Conservation (phyloP, 2,329 filamentous ascomycete genomes). For the Cytospora schulzeri region DNA sequence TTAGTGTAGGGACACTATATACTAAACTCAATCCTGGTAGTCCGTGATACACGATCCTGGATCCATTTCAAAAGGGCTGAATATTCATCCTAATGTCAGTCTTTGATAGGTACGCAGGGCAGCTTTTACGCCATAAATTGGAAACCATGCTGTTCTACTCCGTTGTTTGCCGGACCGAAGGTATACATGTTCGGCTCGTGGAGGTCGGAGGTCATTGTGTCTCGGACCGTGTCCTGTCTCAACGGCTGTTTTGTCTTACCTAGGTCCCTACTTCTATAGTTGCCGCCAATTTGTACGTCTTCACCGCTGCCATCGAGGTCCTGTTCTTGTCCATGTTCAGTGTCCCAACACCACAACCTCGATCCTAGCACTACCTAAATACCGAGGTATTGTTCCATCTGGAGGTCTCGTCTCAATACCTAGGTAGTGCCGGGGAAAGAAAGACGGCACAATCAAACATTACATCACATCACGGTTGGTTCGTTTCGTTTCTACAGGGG, state of each 20-base stretch:
- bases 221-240: not conserved
- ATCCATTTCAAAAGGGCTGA: too few relatives aligned
- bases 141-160: slow-evolving; percentile 25
- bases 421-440: not conserved
- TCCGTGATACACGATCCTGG: too few relatives aligned
- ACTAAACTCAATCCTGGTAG: too few relatives aligned
- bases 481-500: slow-evolving; percentile 36
- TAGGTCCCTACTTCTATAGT: not conserved
- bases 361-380: not conserved
- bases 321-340: too few relatives aligned
- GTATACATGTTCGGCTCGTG: slow-evolving; percentile 35
- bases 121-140: slow-evolving; percentile 11
- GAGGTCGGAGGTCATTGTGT: too few relatives aligned
- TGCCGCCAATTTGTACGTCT: slow-evolving; percentile 8
- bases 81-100: too few relatives aligned
- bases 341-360: too few relatives aligned
- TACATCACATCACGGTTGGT: not conserved
- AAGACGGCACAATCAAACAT: not conserved
- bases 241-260: slow-evolving; percentile 1
- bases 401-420: not conserved
- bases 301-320: slow-evolving; percentile 1
- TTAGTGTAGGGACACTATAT: too few relatives aligned
- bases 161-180: too few relatives aligned
- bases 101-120: too few relatives aligned
- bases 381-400: not conserved